Evolutionary conservation across 2,329 filamentous ascomycete species (phyloP), one percentile per base, ranked within the genome.

Genomic region (Neoarthrinium moseri): DNA sequence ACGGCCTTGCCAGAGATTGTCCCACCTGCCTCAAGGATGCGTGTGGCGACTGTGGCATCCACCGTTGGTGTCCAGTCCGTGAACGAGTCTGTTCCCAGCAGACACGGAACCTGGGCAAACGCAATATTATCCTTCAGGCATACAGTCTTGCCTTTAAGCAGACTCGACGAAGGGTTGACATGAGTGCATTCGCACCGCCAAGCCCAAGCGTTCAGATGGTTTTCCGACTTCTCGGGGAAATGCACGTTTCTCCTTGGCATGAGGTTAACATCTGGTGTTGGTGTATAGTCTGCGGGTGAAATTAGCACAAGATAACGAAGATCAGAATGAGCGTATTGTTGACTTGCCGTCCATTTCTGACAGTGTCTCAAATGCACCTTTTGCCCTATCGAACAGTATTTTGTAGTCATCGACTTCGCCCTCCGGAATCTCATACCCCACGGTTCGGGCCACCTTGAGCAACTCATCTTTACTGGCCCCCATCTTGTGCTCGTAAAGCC

Each of bases 51-150:
- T 1, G 68, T 69, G 4, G 74, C 74, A 48, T 77, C 74, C 26
- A 69, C 66, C 18, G 59, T 53, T 1, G 68, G 60, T 30, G 65
- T 58, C 50, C 64, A 67, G 24, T 61, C 66, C 3, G 63, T 62
- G 52, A 74, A 65, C 5, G 67, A 56, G 17, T 65, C 57, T 6
- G 69, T 72, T 1, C 73, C 74, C 10, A 72, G 59, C 3, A 69
- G 67, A 15, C 69, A 63, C 10, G 71, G 70, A 21, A 76, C 62
- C 6, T 66, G 69, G 1, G 64, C 68, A 2, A 77, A 62, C 6
- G 67, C 66, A 10, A 76, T 68, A 48, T 75, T 75, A 55, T 75
- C 74, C 52, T 77, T 77, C 44, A 77, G 55, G 34, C 43, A 45
- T 5, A 45, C 33, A 11, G 43, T 38, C 17, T 30, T 29, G 20